These are phyloP conservation scores for Coniochaeta sp. DNA, from an alignment of 2,329 filamentous ascomycete genomes.

Conservation along the genomic window DNA sequence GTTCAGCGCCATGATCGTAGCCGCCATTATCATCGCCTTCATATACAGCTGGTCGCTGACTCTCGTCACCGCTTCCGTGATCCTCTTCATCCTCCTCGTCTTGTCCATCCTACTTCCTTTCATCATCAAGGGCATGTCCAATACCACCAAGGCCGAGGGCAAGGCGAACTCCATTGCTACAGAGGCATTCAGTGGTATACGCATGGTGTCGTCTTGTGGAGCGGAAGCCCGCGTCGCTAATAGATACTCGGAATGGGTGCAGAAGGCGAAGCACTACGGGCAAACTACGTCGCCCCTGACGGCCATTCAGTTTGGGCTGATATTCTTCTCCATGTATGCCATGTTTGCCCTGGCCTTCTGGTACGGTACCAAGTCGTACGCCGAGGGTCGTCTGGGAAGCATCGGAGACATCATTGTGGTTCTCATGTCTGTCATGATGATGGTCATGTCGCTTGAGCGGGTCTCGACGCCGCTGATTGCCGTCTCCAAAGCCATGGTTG, in stretches of 20 bases:
- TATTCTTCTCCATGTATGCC: slow-evolving; percentile 47
- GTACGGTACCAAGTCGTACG: slow-evolving; percentile 48
- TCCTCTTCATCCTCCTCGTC: slow-evolving; percentile 47
- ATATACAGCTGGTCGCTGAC: slow-evolving; percentile 51
- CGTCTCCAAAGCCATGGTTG: slow-evolving; percentile 48
- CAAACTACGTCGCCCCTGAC: slow-evolving; percentile 42
- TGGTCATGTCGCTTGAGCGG: slow-evolving; percentile 48
- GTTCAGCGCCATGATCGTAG: slow-evolving; percentile 42
- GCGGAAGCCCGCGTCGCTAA: slow-evolving; percentile 47
- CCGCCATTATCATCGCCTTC: slow-evolving; percentile 48
- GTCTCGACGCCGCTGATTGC: slow-evolving; percentile 53
- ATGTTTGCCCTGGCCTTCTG: slow-evolving; percentile 55
- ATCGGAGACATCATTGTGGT: slow-evolving; percentile 50
- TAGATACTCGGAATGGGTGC: slow-evolving; percentile 47
- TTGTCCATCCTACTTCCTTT: slow-evolving; percentile 44
- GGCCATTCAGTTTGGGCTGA: slow-evolving; percentile 43
- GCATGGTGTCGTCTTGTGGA: slow-evolving; percentile 57
- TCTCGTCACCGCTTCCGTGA: slow-evolving; percentile 47
- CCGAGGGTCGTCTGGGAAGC: slow-evolving; percentile 36
- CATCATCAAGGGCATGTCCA: slow-evolving; percentile 43
- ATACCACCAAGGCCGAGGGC: slow-evolving; percentile 42
- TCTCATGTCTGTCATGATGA: slow-evolving; percentile 51
- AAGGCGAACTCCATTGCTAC: slow-evolving; percentile 53
- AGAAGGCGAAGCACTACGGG: slow-evolving; percentile 43
- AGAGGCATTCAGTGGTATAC: slow-evolving; percentile 51